Percentiles rank a stretch among this genome's conserved stretches.
Conservation (phyloP, 2,329 filamentous ascomycete species). For the Drechslerella dactyloides region DNA sequence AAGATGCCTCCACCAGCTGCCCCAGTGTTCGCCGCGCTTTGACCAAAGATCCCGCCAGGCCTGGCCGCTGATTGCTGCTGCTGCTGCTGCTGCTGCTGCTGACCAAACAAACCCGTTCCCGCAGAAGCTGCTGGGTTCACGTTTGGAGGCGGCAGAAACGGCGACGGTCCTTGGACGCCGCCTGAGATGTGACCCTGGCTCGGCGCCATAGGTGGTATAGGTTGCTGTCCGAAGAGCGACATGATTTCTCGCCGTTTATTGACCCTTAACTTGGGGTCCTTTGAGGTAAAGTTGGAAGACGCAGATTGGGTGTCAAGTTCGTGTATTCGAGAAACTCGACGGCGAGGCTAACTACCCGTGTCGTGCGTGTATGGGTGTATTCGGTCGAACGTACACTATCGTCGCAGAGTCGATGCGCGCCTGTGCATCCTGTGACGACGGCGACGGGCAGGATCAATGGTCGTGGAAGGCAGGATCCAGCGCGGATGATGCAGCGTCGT, state of each 20-base stretch:
- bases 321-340: slow-evolving; percentile 5
- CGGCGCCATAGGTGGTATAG: slow-evolving; percentile 38
- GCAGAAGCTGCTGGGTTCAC: slow-evolving; percentile 20
- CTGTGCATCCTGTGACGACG: background rate
- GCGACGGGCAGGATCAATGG: slow-evolving; percentile 14
- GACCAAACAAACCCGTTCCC: slow-evolving; percentile 50
- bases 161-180: slow-evolving; percentile 48
- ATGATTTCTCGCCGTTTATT: slow-evolving; percentile 51
- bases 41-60: slow-evolving; percentile 30
- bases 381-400: background rate
- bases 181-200: slow-evolving; percentile 45
- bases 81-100: slow-evolving; percentile 51
- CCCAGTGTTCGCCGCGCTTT: slow-evolving; percentile 31
- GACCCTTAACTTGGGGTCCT: background rate
- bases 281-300: slow-evolving; percentile 9
- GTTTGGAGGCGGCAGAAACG: slow-evolving; percentile 21
- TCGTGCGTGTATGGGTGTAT: background rate
- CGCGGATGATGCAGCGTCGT: background rate
- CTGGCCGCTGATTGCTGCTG: slow-evolving; percentile 12
- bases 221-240: slow-evolving; percentile 44
- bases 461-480: slow-evolving; percentile 18
- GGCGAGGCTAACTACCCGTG: slow-evolving; percentile 11
- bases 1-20: slow-evolving; percentile 50
- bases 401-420: background rate
- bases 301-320: background rate